Conservation (phyloP, 106 monocot species). For the Amphibolis antarctica region DNA sequence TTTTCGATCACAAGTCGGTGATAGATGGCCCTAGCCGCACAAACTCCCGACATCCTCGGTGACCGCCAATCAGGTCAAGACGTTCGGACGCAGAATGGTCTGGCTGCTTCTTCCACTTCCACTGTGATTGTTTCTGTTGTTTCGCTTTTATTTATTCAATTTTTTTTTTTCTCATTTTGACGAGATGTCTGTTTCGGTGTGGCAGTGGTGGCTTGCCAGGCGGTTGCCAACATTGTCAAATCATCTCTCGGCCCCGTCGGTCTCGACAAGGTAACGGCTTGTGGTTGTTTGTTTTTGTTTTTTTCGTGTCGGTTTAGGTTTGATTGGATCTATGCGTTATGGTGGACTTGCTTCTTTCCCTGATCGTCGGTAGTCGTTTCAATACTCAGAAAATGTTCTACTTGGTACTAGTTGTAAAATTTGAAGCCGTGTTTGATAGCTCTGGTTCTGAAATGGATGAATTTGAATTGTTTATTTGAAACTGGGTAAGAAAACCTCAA, state of each 20-base stretch:
- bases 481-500: too few relatives aligned
- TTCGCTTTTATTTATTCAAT: background rate
- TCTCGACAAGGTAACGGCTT: slow-evolving; percentile 75
- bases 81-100: slow-evolving; percentile 94
- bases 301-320: background rate
- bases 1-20: background rate
- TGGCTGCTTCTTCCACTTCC: background rate
- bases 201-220: slow-evolving; percentile 87
- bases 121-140: background rate
- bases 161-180: background rate
- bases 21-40: slow-evolving; percentile 41
- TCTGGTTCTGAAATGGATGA: too few relatives aligned
- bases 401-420: too few relatives aligned
- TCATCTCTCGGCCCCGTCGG: slow-evolving; percentile 95
- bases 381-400: too few relatives aligned
- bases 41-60: slow-evolving; percentile 78
- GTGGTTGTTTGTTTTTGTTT: background rate
- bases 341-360: too few relatives aligned
- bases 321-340: too few relatives aligned
- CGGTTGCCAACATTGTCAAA: slow-evolving; percentile 91
- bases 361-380: background rate
- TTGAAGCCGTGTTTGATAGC: too few relatives aligned
- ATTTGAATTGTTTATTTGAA: too few relatives aligned
- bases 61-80: slow-evolving; percentile 96
- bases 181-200: background rate